Evolutionary conservation across 129 eudicot genomes (phyloP).

Genomic region (Arctium lappa): DNA sequence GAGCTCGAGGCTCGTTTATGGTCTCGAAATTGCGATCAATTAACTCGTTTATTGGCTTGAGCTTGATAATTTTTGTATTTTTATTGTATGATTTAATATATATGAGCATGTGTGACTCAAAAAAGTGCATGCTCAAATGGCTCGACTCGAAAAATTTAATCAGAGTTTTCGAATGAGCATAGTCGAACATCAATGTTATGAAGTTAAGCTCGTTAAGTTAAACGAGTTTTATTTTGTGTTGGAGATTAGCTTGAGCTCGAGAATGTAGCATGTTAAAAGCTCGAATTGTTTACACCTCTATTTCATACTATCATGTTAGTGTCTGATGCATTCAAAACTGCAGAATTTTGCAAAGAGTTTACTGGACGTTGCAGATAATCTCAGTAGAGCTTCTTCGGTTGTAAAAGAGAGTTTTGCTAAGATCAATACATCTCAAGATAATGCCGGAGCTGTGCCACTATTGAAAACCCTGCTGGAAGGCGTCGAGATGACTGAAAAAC

Average conservation of each 20-base stretch:
- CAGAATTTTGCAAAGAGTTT: constrained; percentile 78
- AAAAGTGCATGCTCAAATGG: not conserved
- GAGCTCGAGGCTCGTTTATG: not conserved
- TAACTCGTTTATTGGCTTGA: not conserved
- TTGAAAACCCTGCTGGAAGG: constrained; percentile 80
- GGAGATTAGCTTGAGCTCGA: not conserved
- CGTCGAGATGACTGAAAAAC: constrained; percentile 95
- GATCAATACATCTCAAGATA: constrained; percentile 61
- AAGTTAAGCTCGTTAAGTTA: too few relatives aligned
- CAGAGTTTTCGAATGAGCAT: not conserved
- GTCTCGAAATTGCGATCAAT: not conserved
- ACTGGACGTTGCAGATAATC: constrained; percentile 80
- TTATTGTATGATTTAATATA: not conserved
- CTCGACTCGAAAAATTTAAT: too few relatives aligned
- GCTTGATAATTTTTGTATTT: not conserved
- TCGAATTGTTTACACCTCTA: not conserved
- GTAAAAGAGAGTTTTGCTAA: constrained; percentile 68
- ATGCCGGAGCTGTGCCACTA: constrained; percentile 68
- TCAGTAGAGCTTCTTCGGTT: constrained; percentile 73
- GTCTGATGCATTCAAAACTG: constrained; percentile 17
- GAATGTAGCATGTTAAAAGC: not conserved
- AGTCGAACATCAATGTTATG: not conserved
- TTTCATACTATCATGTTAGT: not conserved
- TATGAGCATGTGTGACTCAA: not conserved
- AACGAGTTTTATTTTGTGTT: too few relatives aligned